These are phyloP conservation scores for Blumeriella jaapii DNA, from an alignment of 2,329 filamentous ascomycete species.

Conservation along the genomic window DNA sequence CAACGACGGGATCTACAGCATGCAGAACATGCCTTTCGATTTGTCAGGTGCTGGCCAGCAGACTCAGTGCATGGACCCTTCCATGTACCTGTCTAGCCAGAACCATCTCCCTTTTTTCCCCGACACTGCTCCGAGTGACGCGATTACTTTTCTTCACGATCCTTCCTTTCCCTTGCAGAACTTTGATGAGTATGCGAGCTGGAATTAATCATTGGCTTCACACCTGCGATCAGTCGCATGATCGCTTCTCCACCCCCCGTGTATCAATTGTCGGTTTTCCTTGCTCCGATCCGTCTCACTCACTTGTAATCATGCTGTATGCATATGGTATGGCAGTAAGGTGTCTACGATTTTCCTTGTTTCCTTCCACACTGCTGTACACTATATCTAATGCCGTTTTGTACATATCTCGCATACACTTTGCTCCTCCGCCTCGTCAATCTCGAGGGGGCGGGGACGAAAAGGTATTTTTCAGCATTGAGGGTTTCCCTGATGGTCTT, in stretches of 20 bases:
- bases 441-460: too few species aligned
- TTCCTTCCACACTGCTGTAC: too few species aligned
- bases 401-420: too few species aligned
- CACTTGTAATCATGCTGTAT: too few species aligned
- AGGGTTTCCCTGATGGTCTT: too few species aligned
- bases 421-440: too few species aligned
- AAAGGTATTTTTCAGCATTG: too few species aligned
- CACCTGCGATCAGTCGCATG: constrained; percentile 2
- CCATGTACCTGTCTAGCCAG: constrained; percentile 19
- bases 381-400: too few species aligned
- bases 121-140: constrained; percentile 14
- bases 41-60: constrained; percentile 10
- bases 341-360: constrained; percentile 12
- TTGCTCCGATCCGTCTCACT: constrained; percentile 1
- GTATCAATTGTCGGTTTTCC: constrained; percentile 4
- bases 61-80: constrained; percentile 14
- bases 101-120: constrained; percentile 17
- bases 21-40: constrained; percentile 14
- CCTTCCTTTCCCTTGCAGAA: constrained; percentile 13
- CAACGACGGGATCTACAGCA: constrained; percentile 10
- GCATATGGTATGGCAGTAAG: constrained; percentile 15
- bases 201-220: constrained; percentile 5
- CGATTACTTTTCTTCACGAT: constrained; percentile 16
- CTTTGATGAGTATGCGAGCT: constrained; percentile 7
- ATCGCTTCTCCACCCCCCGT: constrained; percentile 4